These are phyloP conservation scores for Graphilbum sp. DNA, from an alignment of 2,329 filamentous ascomycete genomes.

Conservation along the genomic window DNA sequence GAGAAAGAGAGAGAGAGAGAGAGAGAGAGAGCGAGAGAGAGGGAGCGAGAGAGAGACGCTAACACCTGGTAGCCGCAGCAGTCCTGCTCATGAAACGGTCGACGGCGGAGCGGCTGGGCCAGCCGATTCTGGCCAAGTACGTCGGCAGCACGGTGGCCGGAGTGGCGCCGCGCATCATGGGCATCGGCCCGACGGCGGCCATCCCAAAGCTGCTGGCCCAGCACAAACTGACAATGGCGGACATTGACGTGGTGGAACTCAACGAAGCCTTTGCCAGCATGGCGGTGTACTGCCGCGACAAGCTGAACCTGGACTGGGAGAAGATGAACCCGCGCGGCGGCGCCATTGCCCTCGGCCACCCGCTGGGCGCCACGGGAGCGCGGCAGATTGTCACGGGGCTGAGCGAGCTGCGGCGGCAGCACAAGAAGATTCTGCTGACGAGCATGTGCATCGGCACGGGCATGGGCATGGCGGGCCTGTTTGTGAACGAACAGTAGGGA, in stretches of 20 bases:
- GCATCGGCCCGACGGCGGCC: constrained; percentile 63
- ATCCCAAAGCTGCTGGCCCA: constrained; percentile 73
- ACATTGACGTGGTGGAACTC: constrained; percentile 81
- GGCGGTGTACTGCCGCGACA: constrained; percentile 82
- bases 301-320: constrained; percentile 49
- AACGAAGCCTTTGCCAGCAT: constrained; percentile 98
- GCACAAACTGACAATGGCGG: constrained; percentile 60
- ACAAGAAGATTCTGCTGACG: constrained; percentile 82
- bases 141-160: constrained; percentile 83
- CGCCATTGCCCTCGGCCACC: constrained; percentile 71
- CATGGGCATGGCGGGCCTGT: constrained; percentile 51
- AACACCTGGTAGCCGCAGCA: constrained; percentile 47
- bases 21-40: too few relatives aligned
- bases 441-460: constrained; percentile 74
- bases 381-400: constrained; percentile 80
- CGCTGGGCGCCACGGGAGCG: constrained; percentile 50
- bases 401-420: constrained; percentile 65
- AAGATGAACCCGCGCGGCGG: constrained; percentile 75
- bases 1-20: too few relatives aligned
- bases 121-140: constrained; percentile 90
- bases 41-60: background rate
- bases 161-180: constrained; percentile 89
- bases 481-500: constrained; percentile 16
- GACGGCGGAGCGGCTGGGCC: constrained; percentile 68
- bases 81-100: constrained; percentile 89